Evolutionary conservation across 805 yeast genomes (phyloP), one percentile per base, ranked within the genome.

Genomic region (Candida tibetensis): DNA sequence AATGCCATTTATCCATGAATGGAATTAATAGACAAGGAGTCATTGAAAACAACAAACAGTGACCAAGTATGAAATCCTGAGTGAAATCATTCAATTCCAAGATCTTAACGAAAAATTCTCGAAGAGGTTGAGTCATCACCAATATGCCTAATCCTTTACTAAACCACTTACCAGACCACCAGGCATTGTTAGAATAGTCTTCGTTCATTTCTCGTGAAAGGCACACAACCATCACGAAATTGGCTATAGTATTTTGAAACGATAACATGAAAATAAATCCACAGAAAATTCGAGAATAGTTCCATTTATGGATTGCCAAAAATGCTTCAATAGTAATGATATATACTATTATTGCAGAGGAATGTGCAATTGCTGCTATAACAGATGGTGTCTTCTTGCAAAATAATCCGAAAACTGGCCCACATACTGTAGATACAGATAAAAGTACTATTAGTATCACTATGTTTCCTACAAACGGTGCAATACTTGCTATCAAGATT

Each of bases 121-220:
- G 48, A 18, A 69, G 23, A 2, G 76, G 75, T 47, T 74, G 79
- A 0, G 75, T 67, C 1, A 68, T 10, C 1, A 53, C 43, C 17
- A 55, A 48, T 53, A 61, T 55, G 3, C 75, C 75, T 9, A 68
- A 43, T 3, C 66, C 70, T 17, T 62, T 53, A 3, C 47, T 49
- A 15, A 63, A 43, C 79, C 79, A 75, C 34, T 60, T 64, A 0
- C 79, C 80, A 1, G 77, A 67, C 79, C 79, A 76, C 79, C 79
- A 76, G 0, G 76, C 71, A 27, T 62, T 42, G 41, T 75, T 73
- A 1, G 71, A 48, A 30, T 51, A 47, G 43, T 71, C 73, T 17
- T 60, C 66, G 21, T 53, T 55, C 35, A 69, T 48, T 45, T 76
- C 81, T 40, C 72, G 55, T 1, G 74, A 65, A 15, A 74, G 47